Percentiles rank a stretch among this genome's conserved stretches.
Conservation (phyloP, 1,284 basidiomycete genomes). For the Bjerkandera adusta region DNA sequence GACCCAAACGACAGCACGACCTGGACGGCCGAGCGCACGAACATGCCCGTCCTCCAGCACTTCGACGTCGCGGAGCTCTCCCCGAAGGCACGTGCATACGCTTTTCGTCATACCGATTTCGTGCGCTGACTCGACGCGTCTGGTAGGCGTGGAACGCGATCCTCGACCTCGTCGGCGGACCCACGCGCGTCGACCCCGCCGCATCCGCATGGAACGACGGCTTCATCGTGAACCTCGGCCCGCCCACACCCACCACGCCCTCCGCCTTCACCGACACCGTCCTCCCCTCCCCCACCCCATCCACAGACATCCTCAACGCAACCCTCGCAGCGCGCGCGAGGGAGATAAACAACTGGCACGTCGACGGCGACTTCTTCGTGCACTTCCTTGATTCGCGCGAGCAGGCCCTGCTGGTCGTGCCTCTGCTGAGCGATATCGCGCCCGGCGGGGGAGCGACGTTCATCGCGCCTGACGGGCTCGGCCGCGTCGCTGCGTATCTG, state of each 20-base stretch:
- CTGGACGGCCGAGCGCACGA: constrained; percentile 53
- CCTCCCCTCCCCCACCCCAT: background rate
- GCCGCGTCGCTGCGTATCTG: constrained; percentile 29
- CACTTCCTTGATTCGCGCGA: constrained; percentile 39
- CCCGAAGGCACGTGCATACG: constrained; percentile 41
- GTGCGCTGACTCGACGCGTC: too few relatives aligned
- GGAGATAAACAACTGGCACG: constrained; percentile 16
- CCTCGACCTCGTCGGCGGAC: constrained; percentile 50
- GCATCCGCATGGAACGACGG: constrained; percentile 50
- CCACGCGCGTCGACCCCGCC: constrained; percentile 49
- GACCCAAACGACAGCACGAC: constrained; percentile 52
- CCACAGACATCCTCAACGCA: too few relatives aligned
- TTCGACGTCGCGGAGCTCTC: constrained; percentile 48
- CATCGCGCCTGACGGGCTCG: constrained; percentile 35
- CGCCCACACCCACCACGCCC: constrained; percentile 34
- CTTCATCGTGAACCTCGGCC: constrained; percentile 60
- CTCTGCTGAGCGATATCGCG: constrained; percentile 34
- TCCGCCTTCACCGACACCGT: constrained; percentile 1
- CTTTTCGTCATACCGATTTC: too few relatives aligned
- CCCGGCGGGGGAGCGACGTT: constrained; percentile 34
- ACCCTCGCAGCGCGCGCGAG: background rate
- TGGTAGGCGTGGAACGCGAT: constrained; percentile 61
- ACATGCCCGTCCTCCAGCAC: constrained; percentile 50
- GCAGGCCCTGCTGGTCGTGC: constrained; percentile 35
- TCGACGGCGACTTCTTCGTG: constrained; percentile 24